Base-by-base conservation (phyloP, 306 rosid genomes). In the Malus fusca region DNA sequence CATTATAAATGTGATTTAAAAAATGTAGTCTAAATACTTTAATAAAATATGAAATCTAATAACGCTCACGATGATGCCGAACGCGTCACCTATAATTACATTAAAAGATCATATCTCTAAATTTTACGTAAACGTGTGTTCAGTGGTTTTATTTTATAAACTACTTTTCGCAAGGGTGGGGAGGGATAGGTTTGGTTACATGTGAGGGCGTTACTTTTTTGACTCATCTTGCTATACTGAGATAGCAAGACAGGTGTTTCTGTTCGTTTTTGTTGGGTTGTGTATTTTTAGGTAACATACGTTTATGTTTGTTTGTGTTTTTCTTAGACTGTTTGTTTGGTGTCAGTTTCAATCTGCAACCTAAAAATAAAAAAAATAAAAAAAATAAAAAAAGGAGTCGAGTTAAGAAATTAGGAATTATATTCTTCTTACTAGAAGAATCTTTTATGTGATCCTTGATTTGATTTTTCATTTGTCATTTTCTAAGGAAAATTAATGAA, bases 381-480 rank as follows among this genome's bases (percentile, higher is more conserved):
- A 35, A 5, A 33, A 5, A 33, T 1, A 35, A 5, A 7, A 35
- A 37, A 37, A 37, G 40, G 40, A 35, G 40, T 35, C 40, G 9
- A 43, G 77, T 21, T 28, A 11, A 8, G 70, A 26, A 55, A 21
- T 74, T 30, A 19, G 14, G 70, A 26, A 55, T 44, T 74, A 70
- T 28, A 62, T 46, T 44, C 78, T 74, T 63, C 78, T 28, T 19
- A 37, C 46, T 26, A 19, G 61, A 74, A 19, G 61, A 74, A 62
- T 74, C 69, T 19, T 33, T 13, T 44, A 11, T 26, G 14, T 26
- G 69, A 59, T 26, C 43, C 11, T 14, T 61, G 69, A 44, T 61
- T 26, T 42, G 44, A 61, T 61, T 23, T 61, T 73, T 61, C 46
- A 28, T 44, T 44, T 43, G 25, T 42, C 42, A 30, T 37, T 31